These are phyloP conservation scores for Trichophyton rubrum DNA, from an alignment of 2,329 filamentous ascomycete genomes.

Conservation along the genomic window DNA sequence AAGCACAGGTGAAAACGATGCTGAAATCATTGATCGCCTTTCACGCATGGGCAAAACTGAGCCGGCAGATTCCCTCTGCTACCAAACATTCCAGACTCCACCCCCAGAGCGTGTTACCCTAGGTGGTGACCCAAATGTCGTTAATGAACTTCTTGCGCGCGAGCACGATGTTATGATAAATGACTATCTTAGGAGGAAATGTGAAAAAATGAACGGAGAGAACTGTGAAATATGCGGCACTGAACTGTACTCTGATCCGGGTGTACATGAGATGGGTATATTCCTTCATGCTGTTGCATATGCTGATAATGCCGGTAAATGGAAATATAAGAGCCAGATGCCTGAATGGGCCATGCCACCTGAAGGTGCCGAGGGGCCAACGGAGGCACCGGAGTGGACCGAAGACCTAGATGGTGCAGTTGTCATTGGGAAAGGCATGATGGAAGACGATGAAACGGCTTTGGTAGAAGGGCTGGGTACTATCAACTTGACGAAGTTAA, in stretches of 20 bases:
- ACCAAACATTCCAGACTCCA: slow-evolving; percentile 46
- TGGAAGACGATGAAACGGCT: slow-evolving; percentile 15
- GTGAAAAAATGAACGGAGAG: slow-evolving; percentile 84
- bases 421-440: slow-evolving; percentile 23
- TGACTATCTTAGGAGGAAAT: slow-evolving; percentile 76
- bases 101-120: slow-evolving; percentile 25
- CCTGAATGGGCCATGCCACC: slow-evolving; percentile 82
- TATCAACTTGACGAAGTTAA: slow-evolving; percentile 9
- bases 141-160: slow-evolving; percentile 31
- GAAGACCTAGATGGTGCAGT: slow-evolving; percentile 28
- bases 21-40: slow-evolving; percentile 76
- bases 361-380: slow-evolving; percentile 56
- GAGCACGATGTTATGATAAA: slow-evolving; percentile 72
- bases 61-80: slow-evolving; percentile 76
- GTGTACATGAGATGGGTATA: slow-evolving; percentile 75
- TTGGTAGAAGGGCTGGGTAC: slow-evolving; percentile 15
- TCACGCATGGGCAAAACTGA: slow-evolving; percentile 90
- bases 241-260: slow-evolving; percentile 84
- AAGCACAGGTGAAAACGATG: slow-evolving; percentile 59
- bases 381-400: slow-evolving; percentile 44
- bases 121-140: slow-evolving; percentile 23
- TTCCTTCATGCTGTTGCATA: slow-evolving; percentile 91
- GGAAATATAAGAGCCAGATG: slow-evolving; percentile 76
- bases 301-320: slow-evolving; percentile 66
- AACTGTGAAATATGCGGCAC: slow-evolving; percentile 72